Base-by-base conservation (phyloP, 2,329 filamentous ascomycete genomes). In the Clarireedia hainanense region DNA sequence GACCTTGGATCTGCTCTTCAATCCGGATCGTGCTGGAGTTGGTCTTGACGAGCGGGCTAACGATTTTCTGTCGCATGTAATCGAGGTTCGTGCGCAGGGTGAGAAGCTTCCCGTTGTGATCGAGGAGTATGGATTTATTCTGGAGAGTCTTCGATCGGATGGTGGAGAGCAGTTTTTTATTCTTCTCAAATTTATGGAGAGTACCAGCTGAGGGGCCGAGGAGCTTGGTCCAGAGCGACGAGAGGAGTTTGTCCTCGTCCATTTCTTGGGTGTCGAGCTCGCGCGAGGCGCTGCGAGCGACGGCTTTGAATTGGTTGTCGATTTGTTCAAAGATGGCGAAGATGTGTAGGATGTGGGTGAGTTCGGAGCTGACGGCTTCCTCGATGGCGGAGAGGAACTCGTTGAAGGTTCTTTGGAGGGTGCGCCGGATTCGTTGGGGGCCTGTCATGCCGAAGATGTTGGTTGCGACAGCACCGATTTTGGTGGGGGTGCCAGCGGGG, bases 311-410 rank as follows among this genome's bases (percentile, higher is more conserved):
- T 69, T 95, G 90, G 52, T 84, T 81, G 72, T 97, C 92, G 63
- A 96, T 91, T 57, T 85, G 82, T 69, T 96, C 91, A 70, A 96
- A 96, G n/a, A 96, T 83, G 3, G 82, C 82, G 70, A 96, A 95
- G 14, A 96, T 81, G 1, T 84, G 81, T 1, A 91, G 81, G 42
- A 86, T 88, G 72, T 92, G 86, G 53, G 85, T 84, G 20, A 96
- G 78, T 71, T 97, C 91, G 61, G 81, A 86, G 65, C 86, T 83
- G 69, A 96, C 95, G 58, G 88, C 87, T 60, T 96, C 90, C 73
- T 97, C 92, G 23, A 96, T 82, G 0, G 94, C 88, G 37, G 81
- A 79, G 40, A 97, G 79, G 66, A 96, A 92, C 69, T 95, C 89
- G 68, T 85, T 85, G 68, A 95, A 96, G 12, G 91, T 91, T 60